Percentiles rank a stretch among this genome's conserved stretches.
Conservation (phyloP, 73 alveolate species). For the Paramecium pentaurelia region DNA sequence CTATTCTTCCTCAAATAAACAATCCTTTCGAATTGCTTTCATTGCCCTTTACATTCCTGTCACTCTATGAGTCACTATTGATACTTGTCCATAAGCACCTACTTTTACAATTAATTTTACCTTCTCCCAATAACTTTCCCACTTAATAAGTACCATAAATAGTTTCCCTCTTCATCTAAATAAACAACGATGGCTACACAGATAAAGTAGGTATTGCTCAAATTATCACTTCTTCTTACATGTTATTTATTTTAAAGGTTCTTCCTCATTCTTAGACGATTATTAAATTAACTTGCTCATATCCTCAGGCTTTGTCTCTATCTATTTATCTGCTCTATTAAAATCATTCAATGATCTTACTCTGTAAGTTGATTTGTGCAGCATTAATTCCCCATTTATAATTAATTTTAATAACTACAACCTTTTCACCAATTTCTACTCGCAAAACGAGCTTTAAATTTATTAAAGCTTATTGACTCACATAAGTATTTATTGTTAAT, state of each 20-base stretch:
- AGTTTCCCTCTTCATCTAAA: constrained; percentile 25
- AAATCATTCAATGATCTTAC: not conserved
- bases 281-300: not conserved
- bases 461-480: not conserved
- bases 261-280: not conserved
- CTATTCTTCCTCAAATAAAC: constrained; percentile 49
- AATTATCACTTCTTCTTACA: not conserved
- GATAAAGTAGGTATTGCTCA: not conserved
- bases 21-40: constrained; percentile 85
- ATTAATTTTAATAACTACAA: not conserved
- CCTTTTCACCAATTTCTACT: not conserved
- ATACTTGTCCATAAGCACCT: constrained; percentile 84
- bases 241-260: not conserved
- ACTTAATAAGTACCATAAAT: constrained; percentile 6
- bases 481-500: not conserved
- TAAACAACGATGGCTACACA: not conserved
- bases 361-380: not conserved
- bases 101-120: not conserved
- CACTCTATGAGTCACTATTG: constrained; percentile 78
- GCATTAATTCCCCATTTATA: not conserved
- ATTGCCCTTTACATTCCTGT: constrained; percentile 75
- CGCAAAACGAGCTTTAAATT: not conserved
- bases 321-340: not conserved
- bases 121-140: constrained; percentile 29
- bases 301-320: not conserved